A percentile compares a stretch with the other conserved stretches of the same genome.
Evolutionary conservation across 2,329 filamentous ascomycete genomes (phyloP).

Genomic region (Trichoderma arundinaceum): DNA sequence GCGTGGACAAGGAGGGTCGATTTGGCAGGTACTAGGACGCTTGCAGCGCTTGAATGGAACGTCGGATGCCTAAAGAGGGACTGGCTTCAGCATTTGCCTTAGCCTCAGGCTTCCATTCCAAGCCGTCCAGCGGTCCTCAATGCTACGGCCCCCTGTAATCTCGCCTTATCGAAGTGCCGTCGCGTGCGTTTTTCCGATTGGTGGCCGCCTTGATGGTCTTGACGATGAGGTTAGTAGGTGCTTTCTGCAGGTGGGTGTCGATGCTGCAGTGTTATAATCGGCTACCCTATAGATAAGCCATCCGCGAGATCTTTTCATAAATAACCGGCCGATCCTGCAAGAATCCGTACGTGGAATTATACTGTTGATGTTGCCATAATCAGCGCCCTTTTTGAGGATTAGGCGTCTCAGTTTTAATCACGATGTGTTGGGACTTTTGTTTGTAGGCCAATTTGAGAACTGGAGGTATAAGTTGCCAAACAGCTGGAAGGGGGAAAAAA

Average conservation of each 20-base stretch:
- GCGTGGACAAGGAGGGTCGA: background rate
- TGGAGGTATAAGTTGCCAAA: too few species aligned
- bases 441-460: too few species aligned
- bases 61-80: background rate
- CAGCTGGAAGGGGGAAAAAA: too few species aligned
- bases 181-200: background rate
- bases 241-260: background rate
- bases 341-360: too few species aligned
- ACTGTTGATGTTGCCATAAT: too few species aligned
- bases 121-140: background rate
- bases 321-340: too few species aligned
- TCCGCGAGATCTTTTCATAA: too few species aligned
- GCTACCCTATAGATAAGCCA: background rate
- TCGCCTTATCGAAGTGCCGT: background rate
- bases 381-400: too few species aligned
- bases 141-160: background rate
- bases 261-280: background rate
- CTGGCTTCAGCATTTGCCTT: background rate
- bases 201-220: background rate
- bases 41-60: slow-evolving; percentile 4
- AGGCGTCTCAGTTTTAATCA: too few species aligned
- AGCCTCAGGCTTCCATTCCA: background rate
- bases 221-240: background rate
- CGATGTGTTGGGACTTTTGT: too few species aligned
- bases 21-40: background rate